Base-by-base conservation (phyloP, 2,329 filamentous ascomycete species). In the Arthrobotrys sinensis region DNA sequence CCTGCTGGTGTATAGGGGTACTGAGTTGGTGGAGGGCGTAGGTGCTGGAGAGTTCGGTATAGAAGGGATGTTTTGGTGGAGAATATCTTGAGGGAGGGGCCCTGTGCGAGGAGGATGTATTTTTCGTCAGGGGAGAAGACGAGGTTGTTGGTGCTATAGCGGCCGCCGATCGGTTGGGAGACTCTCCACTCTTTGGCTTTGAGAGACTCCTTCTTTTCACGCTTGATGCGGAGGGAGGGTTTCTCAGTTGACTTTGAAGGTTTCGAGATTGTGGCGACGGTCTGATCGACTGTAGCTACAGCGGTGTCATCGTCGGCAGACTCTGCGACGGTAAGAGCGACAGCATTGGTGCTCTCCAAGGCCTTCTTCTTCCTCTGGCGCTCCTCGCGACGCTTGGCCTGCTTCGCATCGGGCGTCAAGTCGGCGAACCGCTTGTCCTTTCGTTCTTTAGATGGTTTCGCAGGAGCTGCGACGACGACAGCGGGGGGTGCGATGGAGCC, bases 61-160 rank as follows among this genome's bases (percentile, higher is more conserved):
- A 96, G 89, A 62, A 96, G 88, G 1, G 96, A 98, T 68, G 93
- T 94, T 80, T 89, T 87, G 34, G 93, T 89, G 1, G 92, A 92
- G 84, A 96, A 97, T 28, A 97, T 88, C 83, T 94, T 92, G 67
- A 97, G 87, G 8, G 91, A 91, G 32, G 89, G 91, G 77, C 90
- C 89, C 82, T 93, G 93, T 36, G 91, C 89, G 70, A 97, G 84
- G 72, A 97, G 90, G 45, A 97, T 83, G 84, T 91, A 88, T 93
- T 93, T 76, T 66, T 68, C 60, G 21, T 69, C 65, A 52, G 50
- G 28, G 43, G 57, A 75, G 50, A 60, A 76, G 53, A 70, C 57
- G 34, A 67, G 66, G 24, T 48, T 64, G 70, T 65, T 76, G 32
- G 62, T 78, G 19, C 52, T 68, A 16, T 79, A 82, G 70, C 80